A percentile compares a stretch with the other conserved stretches of the same genome.
Conservation (phyloP, 371 early-diverging fungal genomes). For the Lichtheimia hyalospora region DNA sequence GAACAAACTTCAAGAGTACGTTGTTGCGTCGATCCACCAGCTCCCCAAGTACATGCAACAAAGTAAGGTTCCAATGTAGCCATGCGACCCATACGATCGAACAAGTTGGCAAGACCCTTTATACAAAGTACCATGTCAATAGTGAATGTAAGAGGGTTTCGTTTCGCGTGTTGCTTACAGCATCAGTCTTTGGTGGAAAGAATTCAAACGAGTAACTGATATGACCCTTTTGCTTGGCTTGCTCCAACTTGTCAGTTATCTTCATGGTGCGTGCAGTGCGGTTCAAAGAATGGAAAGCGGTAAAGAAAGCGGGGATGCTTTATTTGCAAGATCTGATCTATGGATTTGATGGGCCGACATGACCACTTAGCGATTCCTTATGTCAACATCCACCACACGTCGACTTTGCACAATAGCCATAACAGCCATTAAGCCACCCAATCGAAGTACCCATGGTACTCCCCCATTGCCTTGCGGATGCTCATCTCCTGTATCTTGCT, state of each 20-base stretch:
- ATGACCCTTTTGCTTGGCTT: slow-evolving; percentile 30
- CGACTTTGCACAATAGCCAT: slow-evolving; percentile 48
- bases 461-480: slow-evolving; percentile 17
- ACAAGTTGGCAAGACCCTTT: slow-evolving; percentile 86
- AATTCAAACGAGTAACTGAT: slow-evolving; percentile 90
- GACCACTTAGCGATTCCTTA: background rate
- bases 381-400: slow-evolving; percentile 10
- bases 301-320: background rate
- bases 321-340: too few relatives aligned
- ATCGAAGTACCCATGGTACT: slow-evolving; percentile 50
- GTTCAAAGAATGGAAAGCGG: background rate
- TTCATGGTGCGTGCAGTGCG: slow-evolving; percentile 59
- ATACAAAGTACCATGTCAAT: background rate
- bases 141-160: background rate
- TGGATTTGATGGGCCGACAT: too few relatives aligned
- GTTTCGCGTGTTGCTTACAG: slow-evolving; percentile 49
- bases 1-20: slow-evolving; percentile 82
- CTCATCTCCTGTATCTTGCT: slow-evolving; percentile 4
- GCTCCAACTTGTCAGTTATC: slow-evolving; percentile 54
- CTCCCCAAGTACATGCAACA: slow-evolving; percentile 95
- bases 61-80: slow-evolving; percentile 82
- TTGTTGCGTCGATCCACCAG: slow-evolving; percentile 90
- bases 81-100: slow-evolving; percentile 93
- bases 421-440: slow-evolving; percentile 61
- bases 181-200: slow-evolving; percentile 96